Base-by-base conservation (phyloP, 2,329 filamentous ascomycete species). In the Ceratocystis cubensis region DNA sequence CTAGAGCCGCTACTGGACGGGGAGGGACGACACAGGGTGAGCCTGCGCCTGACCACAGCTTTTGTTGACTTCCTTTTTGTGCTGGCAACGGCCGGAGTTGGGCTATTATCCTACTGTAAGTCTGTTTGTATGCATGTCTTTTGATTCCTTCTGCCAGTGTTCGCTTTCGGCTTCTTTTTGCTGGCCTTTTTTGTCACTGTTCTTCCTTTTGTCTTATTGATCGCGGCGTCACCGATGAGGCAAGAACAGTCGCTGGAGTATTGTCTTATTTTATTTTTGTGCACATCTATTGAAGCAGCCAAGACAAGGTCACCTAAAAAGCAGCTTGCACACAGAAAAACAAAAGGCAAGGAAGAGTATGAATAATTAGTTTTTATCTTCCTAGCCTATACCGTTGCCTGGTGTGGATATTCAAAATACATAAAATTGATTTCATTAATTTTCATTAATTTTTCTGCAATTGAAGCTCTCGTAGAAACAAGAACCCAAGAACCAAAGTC, bases 401-500 rank as follows among this genome's bases (percentile, higher is more conserved):
- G 8, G 1, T 3, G 37, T 41, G 37, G 37, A 15, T 41, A 15
- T 41, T 41, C 13, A 10, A 41, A 41, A 15, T 41, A 13, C 37
- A 41, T 15, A 41, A 41, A 41, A 41, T 10, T 13, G 33, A 41
- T 41, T 13, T 15, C 37, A 41, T 41, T 41, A 41, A 41, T 4
- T 41, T 13, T 41, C 37, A 41, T 41, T 41, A 41, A 41, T 4
- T 15, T 53, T 53, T 4, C 3, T 13, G 20, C 48, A 10, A n/a
- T 10, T n/a, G n/a, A 20, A 53, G 25, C 20, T 53, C 15, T n/a
- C 8, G 13, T 2, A 28, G 48, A 53, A 53, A 22, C 22, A 53
- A 53, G 33, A 64, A 45, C 8, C 63, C 63, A 59, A 56, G 50
- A 22, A 50, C n/a, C 48, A 53, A 22, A 25, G 37, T 10, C 37